Evolutionary conservation across 1,139 yeast genomes (phyloP).

Genomic region (Yamadazyma oceani): DNA sequence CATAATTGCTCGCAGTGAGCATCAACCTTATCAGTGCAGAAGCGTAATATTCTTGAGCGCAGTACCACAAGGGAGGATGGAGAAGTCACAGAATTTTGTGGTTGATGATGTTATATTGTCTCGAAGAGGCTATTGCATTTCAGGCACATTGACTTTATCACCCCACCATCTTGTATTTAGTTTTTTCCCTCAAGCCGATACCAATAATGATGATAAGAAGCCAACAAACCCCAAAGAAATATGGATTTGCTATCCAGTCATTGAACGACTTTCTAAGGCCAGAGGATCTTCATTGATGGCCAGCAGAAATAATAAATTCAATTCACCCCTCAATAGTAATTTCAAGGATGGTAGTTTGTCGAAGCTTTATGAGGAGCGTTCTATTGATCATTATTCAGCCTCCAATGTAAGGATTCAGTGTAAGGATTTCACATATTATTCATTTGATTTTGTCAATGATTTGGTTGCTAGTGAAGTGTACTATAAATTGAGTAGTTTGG

Average conservation of each 20-base stretch:
- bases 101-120: constrained; percentile 69
- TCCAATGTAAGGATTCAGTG: constrained; percentile 69
- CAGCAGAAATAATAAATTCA: constrained; percentile 10
- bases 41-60: background rate
- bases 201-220: constrained; percentile 9
- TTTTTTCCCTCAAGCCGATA: constrained; percentile 27
- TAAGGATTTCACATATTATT: constrained; percentile 82
- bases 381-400: constrained; percentile 46
- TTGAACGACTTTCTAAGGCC: constrained; percentile 63
- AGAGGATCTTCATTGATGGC: constrained; percentile 47
- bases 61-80: constrained; percentile 17
- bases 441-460: constrained; percentile 69
- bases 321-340: constrained; percentile 7
- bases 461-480: constrained; percentile 67
- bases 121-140: constrained; percentile 63
- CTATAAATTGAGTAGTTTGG: constrained; percentile 65
- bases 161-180: constrained; percentile 84
- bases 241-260: constrained; percentile 92
- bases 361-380: constrained; percentile 13
- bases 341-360: constrained; percentile 16
- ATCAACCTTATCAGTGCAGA: background rate
- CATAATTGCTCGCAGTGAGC: background rate
- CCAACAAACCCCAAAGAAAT: constrained; percentile 56
- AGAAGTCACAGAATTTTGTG: constrained; percentile 28
- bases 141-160: constrained; percentile 76